Base-by-base conservation (phyloP, 2,329 filamentous ascomycete genomes). In the Venturia oleaginea region DNA sequence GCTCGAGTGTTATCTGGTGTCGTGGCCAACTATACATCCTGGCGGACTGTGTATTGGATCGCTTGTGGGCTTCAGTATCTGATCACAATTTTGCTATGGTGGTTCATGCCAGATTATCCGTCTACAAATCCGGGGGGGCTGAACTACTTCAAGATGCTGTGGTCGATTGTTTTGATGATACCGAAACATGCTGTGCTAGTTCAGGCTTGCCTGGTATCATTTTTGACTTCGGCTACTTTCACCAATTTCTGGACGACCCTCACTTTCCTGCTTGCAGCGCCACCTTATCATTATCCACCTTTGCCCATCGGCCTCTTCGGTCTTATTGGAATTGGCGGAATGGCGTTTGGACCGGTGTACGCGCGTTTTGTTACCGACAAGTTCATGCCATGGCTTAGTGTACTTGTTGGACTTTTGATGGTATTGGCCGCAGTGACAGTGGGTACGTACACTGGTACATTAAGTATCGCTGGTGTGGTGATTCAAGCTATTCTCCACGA, bases 41-140 rank as follows among this genome's bases (percentile, higher is more conserved):
- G 91, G 91, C 81, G 90, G 30, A 84, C 84, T 65, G 85, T 93
- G 8, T 94, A 92, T 77, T 93, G 89, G 88, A 79, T 92, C 66
- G 83, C 88, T 0, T 83, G 92, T 5, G 89, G 81, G 0, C 77
- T 90, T 0, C 90, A 94, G 74, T 87, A 84, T 69, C 71, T 84
- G 10, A 86, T 93, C 67, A 82, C 87, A 64, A 68, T 78, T 7
- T 75, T 87, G 0, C 81, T 93, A 6, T 92, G 84, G 78, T 72
- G 86, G 55, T 90, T 86, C 74, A 88, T 94, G 86, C 90, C 90
- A 0, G 89, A 92, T 72, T 94, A 94, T 68, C 91, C 90, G 0
- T 82, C 84, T 1, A 88, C 88, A 4, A 92, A 92, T 71, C 85
- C 84, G 0, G 76, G 78, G 1, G 84, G 84, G 0, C 74, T 88